Evolutionary conservation across 768 basidiomycete genomes (phyloP).

Genomic region (Kwoniella europaea): DNA sequence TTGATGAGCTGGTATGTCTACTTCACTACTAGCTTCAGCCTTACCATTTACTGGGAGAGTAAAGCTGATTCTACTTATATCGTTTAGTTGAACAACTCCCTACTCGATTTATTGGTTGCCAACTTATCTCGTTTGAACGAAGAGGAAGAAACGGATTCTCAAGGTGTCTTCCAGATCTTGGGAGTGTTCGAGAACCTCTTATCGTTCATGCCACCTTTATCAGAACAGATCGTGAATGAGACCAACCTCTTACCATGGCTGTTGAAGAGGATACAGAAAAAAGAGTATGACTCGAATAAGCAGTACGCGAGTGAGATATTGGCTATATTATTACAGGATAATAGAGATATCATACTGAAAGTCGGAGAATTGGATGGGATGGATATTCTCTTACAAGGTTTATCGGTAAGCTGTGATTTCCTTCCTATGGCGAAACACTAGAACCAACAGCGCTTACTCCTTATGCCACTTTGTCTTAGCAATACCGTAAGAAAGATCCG

Average conservation of each 20-base stretch:
- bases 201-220: slow-evolving; percentile 78
- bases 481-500: slow-evolving; percentile 85
- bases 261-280: slow-evolving; percentile 72
- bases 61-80: slow-evolving; percentile 2
- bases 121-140: slow-evolving; percentile 90
- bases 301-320: slow-evolving; percentile 91
- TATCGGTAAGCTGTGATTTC: slow-evolving; percentile 69
- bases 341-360: slow-evolving; percentile 69
- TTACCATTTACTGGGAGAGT: not conserved
- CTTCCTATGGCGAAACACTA: slow-evolving; percentile 8
- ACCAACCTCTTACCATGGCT: slow-evolving; percentile 81
- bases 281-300: slow-evolving; percentile 84
- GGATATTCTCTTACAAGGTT: slow-evolving; percentile 72
- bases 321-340: slow-evolving; percentile 84
- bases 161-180: slow-evolving; percentile 92
- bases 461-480: slow-evolving; percentile 61
- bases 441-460: slow-evolving; percentile 10
- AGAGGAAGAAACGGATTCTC: slow-evolving; percentile 82
- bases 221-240: slow-evolving; percentile 71
- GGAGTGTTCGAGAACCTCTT: slow-evolving; percentile 93
- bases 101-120: slow-evolving; percentile 85
- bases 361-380: slow-evolving; percentile 78
- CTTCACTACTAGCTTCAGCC: not conserved
- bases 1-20: slow-evolving; percentile 72
- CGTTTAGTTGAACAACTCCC: slow-evolving; percentile 75